Percentiles rank a stretch among this genome's conserved stretches.
These are phyloP conservation scores for Russula virescens DNA, from an alignment of 768 basidiomycete species.

Conservation along the genomic window DNA sequence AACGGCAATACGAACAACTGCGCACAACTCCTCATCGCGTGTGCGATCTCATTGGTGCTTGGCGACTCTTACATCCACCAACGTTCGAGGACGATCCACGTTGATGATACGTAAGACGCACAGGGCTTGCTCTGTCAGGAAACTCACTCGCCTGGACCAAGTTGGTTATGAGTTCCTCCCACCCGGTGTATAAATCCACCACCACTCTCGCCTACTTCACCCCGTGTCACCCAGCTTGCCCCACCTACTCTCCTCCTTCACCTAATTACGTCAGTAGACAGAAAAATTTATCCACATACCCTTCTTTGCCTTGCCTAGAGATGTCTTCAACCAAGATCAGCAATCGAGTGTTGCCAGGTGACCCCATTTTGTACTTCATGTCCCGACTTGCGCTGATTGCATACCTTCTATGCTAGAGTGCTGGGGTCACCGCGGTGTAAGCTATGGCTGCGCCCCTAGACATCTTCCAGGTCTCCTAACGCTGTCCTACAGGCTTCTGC, in stretches of 20 bases:
- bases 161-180: neutral
- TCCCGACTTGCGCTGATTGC: neutral
- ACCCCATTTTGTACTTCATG: neutral
- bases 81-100: slow-evolving; percentile 19
- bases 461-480: slow-evolving; percentile 8
- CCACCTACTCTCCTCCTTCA: neutral
- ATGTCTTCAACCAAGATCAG: slow-evolving; percentile 6
- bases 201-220: neutral
- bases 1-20: neutral
- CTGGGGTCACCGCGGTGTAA: slow-evolving; percentile 69
- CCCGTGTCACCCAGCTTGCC: neutral
- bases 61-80: neutral
- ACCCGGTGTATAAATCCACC: slow-evolving; percentile 7
- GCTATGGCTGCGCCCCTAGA: slow-evolving; percentile 26
- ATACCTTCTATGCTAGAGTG: slow-evolving; percentile 46
- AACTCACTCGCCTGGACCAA: neutral
- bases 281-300: neutral
- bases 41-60: slow-evolving; percentile 17
- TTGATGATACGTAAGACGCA: slow-evolving; percentile 19
- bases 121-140: neutral
- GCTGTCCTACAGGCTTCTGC: slow-evolving; percentile 61
- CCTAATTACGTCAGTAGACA: neutral
- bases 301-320: neutral
- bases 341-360: slow-evolving; percentile 27
- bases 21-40: neutral